phyloP scores from a whole-genome alignment of 2,329 filamentous ascomycete genomes.

The Tetracladium maxilliforme region DNA sequence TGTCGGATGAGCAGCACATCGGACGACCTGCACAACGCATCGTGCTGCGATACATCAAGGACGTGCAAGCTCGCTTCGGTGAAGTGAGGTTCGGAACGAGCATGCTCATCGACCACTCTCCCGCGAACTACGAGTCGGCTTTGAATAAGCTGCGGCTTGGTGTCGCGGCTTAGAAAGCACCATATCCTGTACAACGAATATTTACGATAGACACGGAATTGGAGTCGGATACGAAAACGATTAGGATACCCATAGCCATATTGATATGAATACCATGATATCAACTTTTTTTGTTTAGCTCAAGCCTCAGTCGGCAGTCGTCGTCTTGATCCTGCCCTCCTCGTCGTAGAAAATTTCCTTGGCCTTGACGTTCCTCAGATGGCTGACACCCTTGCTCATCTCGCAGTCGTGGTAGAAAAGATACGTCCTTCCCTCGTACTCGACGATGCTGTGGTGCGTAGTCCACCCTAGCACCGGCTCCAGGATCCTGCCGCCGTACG shows the following conservation, averaged over 20 bases:
- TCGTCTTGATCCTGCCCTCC: conserved; percentile 40
- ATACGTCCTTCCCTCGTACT: conserved; percentile 58
- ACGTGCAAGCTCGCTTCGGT: conserved; percentile 55
- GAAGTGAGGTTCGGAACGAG: conserved; percentile 58
- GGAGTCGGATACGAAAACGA: too few relatives aligned
- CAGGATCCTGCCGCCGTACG: conserved; percentile 54
- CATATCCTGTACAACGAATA: not conserved
- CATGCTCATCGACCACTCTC: conserved; percentile 65
- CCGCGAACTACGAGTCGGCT: conserved; percentile 57
- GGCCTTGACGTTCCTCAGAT: conserved; percentile 60
- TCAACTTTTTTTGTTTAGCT: too few relatives aligned
- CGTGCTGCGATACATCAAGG: conserved; percentile 53
- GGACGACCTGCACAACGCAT: conserved; percentile 53
- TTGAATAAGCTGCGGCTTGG: conserved; percentile 40
- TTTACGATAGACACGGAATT: too few relatives aligned
- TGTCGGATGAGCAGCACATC: conserved; percentile 9
- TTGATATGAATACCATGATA: too few relatives aligned
- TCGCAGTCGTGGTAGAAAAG: conserved; percentile 66
- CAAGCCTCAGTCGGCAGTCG: too few relatives aligned
- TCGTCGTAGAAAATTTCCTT: conserved; percentile 60
- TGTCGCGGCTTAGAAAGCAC: conserved; percentile 7
- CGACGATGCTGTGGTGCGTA: conserved; percentile 66
- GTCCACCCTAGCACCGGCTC: conserved; percentile 72
- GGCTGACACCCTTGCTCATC: conserved; percentile 52
- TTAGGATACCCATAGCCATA: too few relatives aligned